Evolutionary conservation across 345 rosid genomes (phyloP).

Genomic region (Sisymbrium irio): DNA sequence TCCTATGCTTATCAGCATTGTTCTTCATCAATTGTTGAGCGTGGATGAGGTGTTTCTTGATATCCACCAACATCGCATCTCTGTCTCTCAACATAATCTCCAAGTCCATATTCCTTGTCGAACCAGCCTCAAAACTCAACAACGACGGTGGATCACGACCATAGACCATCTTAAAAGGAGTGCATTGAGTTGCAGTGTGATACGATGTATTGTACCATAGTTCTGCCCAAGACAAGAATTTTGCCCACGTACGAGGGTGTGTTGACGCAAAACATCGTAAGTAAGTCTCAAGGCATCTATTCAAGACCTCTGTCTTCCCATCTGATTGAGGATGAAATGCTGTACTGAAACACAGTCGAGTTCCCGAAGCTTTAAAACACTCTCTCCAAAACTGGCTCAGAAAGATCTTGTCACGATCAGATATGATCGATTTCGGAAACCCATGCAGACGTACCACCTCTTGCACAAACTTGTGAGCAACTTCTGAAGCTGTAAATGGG

Average conservation of each 20-base stretch:
- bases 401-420: not conserved
- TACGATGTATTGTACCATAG: no score
- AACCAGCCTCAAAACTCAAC: no score
- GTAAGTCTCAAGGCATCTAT: not conserved
- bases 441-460: not conserved
- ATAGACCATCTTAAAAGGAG: no score
- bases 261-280: not conserved
- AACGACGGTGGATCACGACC: no score
- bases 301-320: constrained; percentile 6
- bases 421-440: not conserved
- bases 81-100: no score
- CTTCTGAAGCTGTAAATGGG: not conserved
- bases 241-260: not conserved
- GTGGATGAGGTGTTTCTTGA: no score
- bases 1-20: no score
- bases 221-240: no score
- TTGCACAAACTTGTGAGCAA: not conserved
- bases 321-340: not conserved
- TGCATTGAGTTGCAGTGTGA: no score
- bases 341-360: not conserved
- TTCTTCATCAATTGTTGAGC: no score
- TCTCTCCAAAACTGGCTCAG: not conserved
- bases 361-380: fast-evolving
- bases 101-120: no score
- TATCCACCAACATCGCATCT: no score